Percentiles rank a stretch among this genome's conserved stretches.
phyloP scores from a whole-genome alignment of 2,329 filamentous ascomycete genomes.

The Ophiocordyceps camponoti-leonardi region DNA sequence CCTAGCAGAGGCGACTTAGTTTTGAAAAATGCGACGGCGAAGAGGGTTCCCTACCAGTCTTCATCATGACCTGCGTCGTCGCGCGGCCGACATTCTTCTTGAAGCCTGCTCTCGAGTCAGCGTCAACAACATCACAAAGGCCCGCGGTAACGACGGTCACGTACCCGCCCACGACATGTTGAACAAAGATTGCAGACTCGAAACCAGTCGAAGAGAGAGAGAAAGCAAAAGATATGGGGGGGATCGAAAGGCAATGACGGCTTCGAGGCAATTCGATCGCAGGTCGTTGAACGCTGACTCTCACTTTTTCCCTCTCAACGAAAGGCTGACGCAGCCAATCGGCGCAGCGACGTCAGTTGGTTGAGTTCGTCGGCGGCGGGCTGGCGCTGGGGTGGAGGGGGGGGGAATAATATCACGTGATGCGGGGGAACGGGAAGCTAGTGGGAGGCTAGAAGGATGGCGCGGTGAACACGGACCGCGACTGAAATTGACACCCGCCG shows the following conservation, averaged over 20 bases:
- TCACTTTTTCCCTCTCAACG: not conserved
- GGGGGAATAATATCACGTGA: constrained; percentile 1
- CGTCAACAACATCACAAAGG: constrained; percentile 13
- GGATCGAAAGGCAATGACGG: not conserved
- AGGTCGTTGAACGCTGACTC: constrained; percentile 1
- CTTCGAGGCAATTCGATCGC: not conserved
- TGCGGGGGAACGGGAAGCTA: not conserved
- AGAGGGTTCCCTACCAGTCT: constrained; percentile 80
- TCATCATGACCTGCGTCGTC: constrained; percentile 99
- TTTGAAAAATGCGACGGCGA: too few relatives aligned
- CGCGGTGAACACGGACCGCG: too few relatives aligned
- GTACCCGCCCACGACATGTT: constrained; percentile 57
- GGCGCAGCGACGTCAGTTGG: constrained; percentile 12
- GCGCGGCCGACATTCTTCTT: constrained; percentile 96
- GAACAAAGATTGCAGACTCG: not conserved
- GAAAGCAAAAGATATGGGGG: not conserved
- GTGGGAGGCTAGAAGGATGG: too few relatives aligned
- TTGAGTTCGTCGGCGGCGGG: constrained; percentile 4
- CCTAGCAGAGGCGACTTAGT: too few relatives aligned
- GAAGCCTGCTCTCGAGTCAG: constrained; percentile 17
- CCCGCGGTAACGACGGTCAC: constrained; percentile 7
- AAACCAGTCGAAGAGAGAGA: not conserved
- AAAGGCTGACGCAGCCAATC: too few relatives aligned
- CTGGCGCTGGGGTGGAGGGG: too few relatives aligned
- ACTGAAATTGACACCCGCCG: too few relatives aligned